A percentile compares a stretch with the other conserved stretches of the same genome.
Evolutionary conservation across 768 basidiomycete genomes (phyloP).

Genomic region (Aureoboletus auriporus): DNA sequence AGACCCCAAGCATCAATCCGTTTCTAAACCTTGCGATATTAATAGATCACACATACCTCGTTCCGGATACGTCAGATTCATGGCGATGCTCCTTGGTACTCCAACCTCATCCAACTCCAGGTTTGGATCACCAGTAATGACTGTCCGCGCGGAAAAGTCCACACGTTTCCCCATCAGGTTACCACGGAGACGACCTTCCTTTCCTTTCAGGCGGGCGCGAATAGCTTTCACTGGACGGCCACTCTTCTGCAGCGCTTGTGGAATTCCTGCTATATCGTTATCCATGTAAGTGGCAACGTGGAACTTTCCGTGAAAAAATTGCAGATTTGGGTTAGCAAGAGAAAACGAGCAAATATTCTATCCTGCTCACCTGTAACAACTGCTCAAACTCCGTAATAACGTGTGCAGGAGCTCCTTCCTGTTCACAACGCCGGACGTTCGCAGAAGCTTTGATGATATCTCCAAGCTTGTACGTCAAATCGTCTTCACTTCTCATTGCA

Average conservation of each 20-base stretch:
- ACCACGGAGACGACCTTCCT: conserved; percentile 95
- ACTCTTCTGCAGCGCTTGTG: conserved; percentile 95
- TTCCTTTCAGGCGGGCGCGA: conserved; percentile 95
- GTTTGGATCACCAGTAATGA: conserved; percentile 99
- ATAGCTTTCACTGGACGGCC: conserved; percentile 98
- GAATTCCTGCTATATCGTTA: conserved; percentile 97
- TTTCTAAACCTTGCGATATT: neutral
- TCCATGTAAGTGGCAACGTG: conserved; percentile 99
- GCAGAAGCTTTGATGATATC: conserved; percentile 96
- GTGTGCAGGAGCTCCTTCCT: conserved; percentile 95
- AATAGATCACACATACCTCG: conserved; percentile 54
- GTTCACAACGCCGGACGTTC: conserved; percentile 87
- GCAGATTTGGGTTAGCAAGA: neutral
- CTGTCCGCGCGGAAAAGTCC: conserved; percentile 97
- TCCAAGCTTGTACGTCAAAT: conserved; percentile 95
- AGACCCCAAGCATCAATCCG: conserved; percentile 8
- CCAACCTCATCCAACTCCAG: conserved; percentile 95
- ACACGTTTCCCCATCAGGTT: conserved; percentile 99
- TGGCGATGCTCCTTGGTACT: conserved; percentile 91
- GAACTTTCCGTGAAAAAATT: conserved; percentile 49
- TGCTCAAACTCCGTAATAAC: conserved; percentile 96
- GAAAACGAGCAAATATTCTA: neutral
- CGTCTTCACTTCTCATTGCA: conserved; percentile 95
- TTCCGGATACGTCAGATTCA: conserved; percentile 97
- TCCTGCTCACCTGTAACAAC: conserved; percentile 74